Evolutionary conservation across 352 stramenopile genomes (phyloP).

Genomic region (Globisporangium emineosum): DNA sequence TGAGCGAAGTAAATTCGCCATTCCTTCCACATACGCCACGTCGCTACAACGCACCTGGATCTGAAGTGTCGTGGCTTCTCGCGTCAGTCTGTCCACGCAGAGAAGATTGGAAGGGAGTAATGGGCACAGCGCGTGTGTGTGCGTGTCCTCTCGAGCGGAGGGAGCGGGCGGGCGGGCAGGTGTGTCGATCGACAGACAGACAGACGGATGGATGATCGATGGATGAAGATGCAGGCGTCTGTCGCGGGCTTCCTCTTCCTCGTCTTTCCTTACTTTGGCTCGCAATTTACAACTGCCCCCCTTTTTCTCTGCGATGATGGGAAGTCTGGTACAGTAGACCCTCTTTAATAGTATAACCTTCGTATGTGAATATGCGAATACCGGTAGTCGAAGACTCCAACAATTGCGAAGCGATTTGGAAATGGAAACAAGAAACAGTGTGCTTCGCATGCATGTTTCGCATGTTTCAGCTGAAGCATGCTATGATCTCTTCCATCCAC

Average conservation of each 20-base stretch:
- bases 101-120: not conserved
- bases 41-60: not conserved
- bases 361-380: too few species aligned
- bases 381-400: too few species aligned
- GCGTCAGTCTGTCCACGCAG: not conserved
- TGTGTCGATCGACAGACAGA: not conserved
- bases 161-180: too few species aligned
- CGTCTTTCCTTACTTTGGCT: not conserved
- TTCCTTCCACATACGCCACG: not conserved
- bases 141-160: not conserved
- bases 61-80: not conserved
- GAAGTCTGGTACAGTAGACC: too few species aligned
- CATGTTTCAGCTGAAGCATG: not conserved
- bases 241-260: not conserved
- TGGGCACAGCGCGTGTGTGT: not conserved
- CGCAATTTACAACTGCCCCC: conserved; percentile 2
- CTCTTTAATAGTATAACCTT: too few species aligned
- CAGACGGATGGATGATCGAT: not conserved
- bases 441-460: too few species aligned
- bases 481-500: too few species aligned
- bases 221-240: not conserved
- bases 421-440: not conserved
- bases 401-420: not conserved
- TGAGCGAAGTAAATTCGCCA: not conserved
- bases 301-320: conserved; percentile 1